These are phyloP conservation scores for Termitomyces sp. DNA, from an alignment of 768 basidiomycete genomes.

Conservation along the genomic window DNA sequence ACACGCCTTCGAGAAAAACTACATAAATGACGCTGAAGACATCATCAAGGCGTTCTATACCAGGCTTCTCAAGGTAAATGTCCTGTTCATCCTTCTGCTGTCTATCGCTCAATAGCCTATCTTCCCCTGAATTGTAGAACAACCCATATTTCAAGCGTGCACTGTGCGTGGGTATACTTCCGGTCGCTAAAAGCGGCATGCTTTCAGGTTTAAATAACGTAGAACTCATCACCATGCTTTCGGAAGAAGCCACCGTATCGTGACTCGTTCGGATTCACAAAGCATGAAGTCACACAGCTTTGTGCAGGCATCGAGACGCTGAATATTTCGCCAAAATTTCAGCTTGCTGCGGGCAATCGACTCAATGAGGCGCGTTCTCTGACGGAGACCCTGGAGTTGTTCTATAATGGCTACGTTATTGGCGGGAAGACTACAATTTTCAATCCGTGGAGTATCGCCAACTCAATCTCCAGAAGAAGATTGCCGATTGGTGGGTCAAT, in stretches of 20 bases:
- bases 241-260: neutral
- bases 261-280: neutral
- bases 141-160: neutral
- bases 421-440: neutral
- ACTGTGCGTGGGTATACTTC: neutral
- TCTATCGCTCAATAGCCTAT: neutral
- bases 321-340: neutral
- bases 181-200: neutral
- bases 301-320: neutral
- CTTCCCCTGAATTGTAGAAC: neutral
- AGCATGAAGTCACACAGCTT: neutral
- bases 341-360: neutral
- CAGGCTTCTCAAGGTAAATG: neutral
- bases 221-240: neutral
- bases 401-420: neutral
- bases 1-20: neutral
- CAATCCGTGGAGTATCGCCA: neutral
- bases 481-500: neutral
- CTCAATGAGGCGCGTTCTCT: neutral
- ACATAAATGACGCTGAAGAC: neutral
- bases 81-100: neutral
- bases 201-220: neutral
- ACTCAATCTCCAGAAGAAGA: neutral
- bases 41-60: neutral
- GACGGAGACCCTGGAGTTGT: neutral